Conservation (phyloP, 2,329 filamentous ascomycete genomes). For the Cercospora zeae-maydis region DNA sequence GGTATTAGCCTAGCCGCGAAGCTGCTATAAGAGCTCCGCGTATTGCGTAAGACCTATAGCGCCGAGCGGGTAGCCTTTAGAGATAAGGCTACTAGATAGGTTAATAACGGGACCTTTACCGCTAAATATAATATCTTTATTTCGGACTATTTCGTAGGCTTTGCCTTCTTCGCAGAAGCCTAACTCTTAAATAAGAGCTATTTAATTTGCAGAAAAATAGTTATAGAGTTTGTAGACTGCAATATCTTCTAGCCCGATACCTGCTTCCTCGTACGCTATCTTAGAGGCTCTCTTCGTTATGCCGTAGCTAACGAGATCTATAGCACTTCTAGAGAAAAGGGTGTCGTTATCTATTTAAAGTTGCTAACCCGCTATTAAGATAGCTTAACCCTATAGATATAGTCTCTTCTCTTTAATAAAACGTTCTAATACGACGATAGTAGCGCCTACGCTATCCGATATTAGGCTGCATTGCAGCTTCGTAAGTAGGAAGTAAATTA, state of each 20-base stretch:
- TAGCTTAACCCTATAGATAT: constrained; percentile 75
- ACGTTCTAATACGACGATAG: constrained; percentile 79
- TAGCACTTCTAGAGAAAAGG: constrained; percentile 74
- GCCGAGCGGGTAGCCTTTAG: constrained; percentile 91
- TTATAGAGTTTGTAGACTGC: constrained; percentile 91
- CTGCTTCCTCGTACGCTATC: constrained; percentile 70
- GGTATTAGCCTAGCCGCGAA: constrained; percentile 91
- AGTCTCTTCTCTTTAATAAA: constrained; percentile 83
- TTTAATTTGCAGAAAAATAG: constrained; percentile 94
- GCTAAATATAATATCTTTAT: constrained; percentile 88
- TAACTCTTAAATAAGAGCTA: constrained; percentile 83
- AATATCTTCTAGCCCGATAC: constrained; percentile 62
- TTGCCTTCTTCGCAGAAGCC: constrained; percentile 73
- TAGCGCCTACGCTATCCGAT: constrained; percentile 85
- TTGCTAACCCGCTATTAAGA: constrained; percentile 83
- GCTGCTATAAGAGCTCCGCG: constrained; percentile 90
- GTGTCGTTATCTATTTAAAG: constrained; percentile 78
- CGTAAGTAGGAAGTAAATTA: constrained; percentile 82
- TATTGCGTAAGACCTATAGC: constrained; percentile 95
- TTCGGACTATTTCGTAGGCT: constrained; percentile 85
- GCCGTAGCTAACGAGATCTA: constrained; percentile 84
- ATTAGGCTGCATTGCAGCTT: constrained; percentile 99
- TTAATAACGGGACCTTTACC: constrained; percentile 76
- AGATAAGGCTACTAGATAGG: constrained; percentile 89
- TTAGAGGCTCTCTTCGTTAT: constrained; percentile 73